Base-by-base conservation (phyloP, 164 flowering plant species). In the Piper longum region DNA sequence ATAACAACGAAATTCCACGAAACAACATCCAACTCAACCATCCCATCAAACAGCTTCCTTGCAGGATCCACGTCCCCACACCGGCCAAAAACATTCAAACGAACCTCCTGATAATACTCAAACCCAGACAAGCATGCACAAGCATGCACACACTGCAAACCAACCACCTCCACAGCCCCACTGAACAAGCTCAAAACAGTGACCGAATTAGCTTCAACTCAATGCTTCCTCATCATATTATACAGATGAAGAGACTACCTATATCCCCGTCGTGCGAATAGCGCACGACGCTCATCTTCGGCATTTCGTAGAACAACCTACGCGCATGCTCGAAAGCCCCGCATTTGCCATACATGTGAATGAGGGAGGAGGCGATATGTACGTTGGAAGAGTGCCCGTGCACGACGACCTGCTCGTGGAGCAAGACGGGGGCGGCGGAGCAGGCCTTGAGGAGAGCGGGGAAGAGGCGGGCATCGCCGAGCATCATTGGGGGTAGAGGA, bases 1-100 rank as follows among this genome's bases (percentile, higher is more conserved):
- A 79, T 26, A 68, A 85, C 62, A 76, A 91, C 63, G 8, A 92
- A 78, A 78, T 88, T 88, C 98, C 96, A 91, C 0, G 98, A 81
- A 66, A 91, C 77, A 43, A 76, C 62, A 71, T 88, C 93, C 70
- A 75, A 77, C 41, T 36, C 43, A 55, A 57, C 69, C 85, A 84
- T 83, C 5, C 41, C 64, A 16, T 88, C 80, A 66, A 91, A 88
- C 73, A 88, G 69, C 0, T 51, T 26, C 70, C 73, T 63, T 36
- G 87, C 91, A 67, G 64, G 73, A 44, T 79, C 79, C 17, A 80
- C 67, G 8, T 78, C 68, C 62, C 88, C 82, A 63, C 86, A 83
- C 65, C 71, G 82, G 41, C 81, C 76, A 72, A 86, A 86, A 65
- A 75, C 75, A 74, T 79, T 81, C 65, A 91, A 88, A 48, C 55